phyloP scores from a whole-genome alignment of 768 basidiomycete genomes.

The Termitomyces sp. region DNA sequence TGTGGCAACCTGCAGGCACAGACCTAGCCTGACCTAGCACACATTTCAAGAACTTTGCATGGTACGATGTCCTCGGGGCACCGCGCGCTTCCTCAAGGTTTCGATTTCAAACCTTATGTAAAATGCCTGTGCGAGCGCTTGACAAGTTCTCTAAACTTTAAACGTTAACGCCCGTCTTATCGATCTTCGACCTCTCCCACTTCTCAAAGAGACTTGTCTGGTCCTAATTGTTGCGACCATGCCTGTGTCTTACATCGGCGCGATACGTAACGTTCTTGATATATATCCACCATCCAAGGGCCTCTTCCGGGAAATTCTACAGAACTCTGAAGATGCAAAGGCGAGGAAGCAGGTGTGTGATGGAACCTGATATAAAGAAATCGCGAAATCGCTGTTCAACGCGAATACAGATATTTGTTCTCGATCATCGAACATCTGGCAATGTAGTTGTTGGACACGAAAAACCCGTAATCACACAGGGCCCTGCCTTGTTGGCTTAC shows the following conservation, averaged over 20 bases:
- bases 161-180: background rate
- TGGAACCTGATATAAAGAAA: no score
- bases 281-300: conserved; percentile 44
- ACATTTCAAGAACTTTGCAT: no score
- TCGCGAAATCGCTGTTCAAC: background rate
- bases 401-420: conserved; percentile 33
- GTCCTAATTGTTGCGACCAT: background rate
- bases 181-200: background rate
- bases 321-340: conserved; percentile 51
- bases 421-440: conserved; percentile 34
- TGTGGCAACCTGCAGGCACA: no score
- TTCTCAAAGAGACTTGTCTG: no score
- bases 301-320: conserved; percentile 40
- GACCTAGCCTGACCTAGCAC: no score
- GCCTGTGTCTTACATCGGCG: conserved; percentile 6
- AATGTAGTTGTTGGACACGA: conserved; percentile 14
- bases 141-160: background rate
- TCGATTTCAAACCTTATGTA: no score
- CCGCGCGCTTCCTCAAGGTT: no score
- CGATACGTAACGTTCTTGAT: conserved; percentile 29
- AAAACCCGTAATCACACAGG: conserved; percentile 23
- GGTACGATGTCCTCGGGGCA: no score
- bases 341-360: conserved; percentile 37
- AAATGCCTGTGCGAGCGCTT: background rate
- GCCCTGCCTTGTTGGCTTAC: conserved; percentile 43